Evolutionary conservation across 345 rosid species (phyloP), one percentile per base, ranked within the genome.

Genomic region (Ceriops decandra): DNA sequence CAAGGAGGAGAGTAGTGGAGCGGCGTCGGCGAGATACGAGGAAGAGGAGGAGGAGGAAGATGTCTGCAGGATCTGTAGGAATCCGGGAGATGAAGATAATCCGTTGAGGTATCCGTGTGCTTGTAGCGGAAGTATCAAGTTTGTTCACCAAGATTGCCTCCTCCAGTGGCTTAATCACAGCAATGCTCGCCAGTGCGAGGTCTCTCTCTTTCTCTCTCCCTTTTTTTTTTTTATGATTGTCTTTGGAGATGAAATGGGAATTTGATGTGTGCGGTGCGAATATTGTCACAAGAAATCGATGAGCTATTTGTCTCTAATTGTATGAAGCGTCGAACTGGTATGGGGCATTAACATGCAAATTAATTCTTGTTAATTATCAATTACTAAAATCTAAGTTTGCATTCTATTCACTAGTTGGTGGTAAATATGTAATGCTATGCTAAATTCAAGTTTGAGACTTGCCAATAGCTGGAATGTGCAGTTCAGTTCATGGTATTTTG

Each of bases 111-210:
- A 92, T 71, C 99, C 99, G 2, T 95, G 99, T 68, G 98, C 99
- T 0, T 95, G 99, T 66, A 90, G 99, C 72, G 99, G 99, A 27
- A 95, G 99, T 70, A 95, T 95, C 74, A 95, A 92, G 82, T 95
- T 84, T 64, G 99, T 95, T 61, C 99, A 95, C 63, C 99, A 95
- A 77, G 96, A 95, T 78, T 95, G 99, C 57, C 96, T 95, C 56
- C 93, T 95, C 54, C 98, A 95, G 89, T 95, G 99, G 99, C 93
- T 95, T 49, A 88, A 88, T 76, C 99, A 92, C 66, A 91, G 97
- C 82, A 95, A 95, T 81, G 96, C 98, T 71, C 99, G 99, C 67
- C 98, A 90, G 71, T 95, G 99, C 93, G 98, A 95, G 99, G 99
- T 95, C 52, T 1, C 8, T 57, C 35, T 67, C 28, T n/a, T 7